A percentile compares a stretch with the other conserved stretches of the same genome.
Conservation (phyloP, 1,284 basidiomycete genomes). For the Rhodofomes roseus region DNA sequence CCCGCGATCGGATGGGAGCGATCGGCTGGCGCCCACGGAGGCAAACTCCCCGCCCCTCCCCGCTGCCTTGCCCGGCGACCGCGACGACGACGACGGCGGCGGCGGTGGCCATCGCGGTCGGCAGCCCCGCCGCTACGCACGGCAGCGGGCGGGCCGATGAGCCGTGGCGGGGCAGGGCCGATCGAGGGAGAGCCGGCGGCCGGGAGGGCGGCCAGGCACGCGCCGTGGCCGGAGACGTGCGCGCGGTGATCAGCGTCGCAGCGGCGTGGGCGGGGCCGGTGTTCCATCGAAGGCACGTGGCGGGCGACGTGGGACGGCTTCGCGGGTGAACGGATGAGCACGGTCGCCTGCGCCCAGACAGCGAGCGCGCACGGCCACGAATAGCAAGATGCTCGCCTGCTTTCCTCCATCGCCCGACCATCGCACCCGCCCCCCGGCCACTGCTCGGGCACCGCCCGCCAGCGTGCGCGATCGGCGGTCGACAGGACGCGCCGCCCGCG, state of each 20-base stretch:
- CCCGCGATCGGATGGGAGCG: background rate
- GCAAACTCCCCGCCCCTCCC: background rate
- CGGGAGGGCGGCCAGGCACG: background rate
- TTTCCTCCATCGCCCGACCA: slow-evolving; percentile 3
- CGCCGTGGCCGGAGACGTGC: background rate
- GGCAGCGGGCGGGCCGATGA: background rate
- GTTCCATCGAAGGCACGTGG: slow-evolving; percentile 24
- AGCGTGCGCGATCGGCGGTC: slow-evolving; percentile 4
- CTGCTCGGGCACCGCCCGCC: background rate
- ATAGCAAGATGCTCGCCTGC: slow-evolving; percentile 8
- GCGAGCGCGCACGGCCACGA: slow-evolving; percentile 17
- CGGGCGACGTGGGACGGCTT: slow-evolving; percentile 18
- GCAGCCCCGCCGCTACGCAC: background rate
- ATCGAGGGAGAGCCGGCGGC: background rate
- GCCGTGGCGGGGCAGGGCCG: background rate
- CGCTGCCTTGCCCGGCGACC: too few relatives aligned
- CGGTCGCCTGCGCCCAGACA: slow-evolving; percentile 6
- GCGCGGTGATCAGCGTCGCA: slow-evolving; percentile 8
- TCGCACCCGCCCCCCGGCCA: slow-evolving; percentile 11
- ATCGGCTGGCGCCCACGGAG: background rate
- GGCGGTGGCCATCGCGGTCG: background rate
- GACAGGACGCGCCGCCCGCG: background rate
- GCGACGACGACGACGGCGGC: too few relatives aligned
- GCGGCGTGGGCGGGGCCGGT: slow-evolving; percentile 10
- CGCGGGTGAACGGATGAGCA: slow-evolving; percentile 15